phyloP scores from a whole-genome alignment of 2,329 filamentous ascomycete genomes.

The Achaetomium macrosporum region DNA sequence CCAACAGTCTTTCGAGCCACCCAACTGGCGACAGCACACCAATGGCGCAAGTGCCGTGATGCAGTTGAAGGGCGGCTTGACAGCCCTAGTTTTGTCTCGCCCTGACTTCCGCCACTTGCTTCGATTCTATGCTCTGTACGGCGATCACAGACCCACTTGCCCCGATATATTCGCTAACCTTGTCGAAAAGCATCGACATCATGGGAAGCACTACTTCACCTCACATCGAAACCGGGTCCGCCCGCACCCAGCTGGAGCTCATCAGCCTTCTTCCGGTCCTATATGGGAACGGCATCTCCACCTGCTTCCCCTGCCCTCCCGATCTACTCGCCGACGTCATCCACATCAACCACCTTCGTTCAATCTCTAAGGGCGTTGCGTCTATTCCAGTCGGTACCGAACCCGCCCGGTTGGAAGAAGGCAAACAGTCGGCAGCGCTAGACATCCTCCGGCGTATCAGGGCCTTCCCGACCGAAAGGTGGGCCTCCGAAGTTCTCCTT shows the following conservation, averaged over 20 bases:
- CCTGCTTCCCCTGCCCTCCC: constrained; percentile 9
- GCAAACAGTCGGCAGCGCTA: background rate
- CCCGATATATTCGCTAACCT: background rate
- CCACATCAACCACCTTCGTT: constrained; percentile 11
- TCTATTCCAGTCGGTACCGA: background rate
- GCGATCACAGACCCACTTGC: too few relatives aligned
- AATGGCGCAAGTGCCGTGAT: constrained; percentile 1
- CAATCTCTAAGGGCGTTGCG: background rate
- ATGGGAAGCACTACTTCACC: constrained; percentile 6
- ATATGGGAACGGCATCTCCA: constrained; percentile 8
- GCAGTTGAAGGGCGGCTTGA: background rate
- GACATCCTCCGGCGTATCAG: constrained; percentile 1
- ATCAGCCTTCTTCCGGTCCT: constrained; percentile 7
- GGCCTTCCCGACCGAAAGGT: background rate
- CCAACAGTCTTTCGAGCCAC: background rate
- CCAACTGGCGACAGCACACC: constrained; percentile 6
- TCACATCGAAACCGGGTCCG: background rate
- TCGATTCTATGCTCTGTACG: constrained; percentile 8
- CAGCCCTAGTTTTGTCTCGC: background rate
- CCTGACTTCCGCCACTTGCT: constrained; percentile 1
- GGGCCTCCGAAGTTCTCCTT: constrained; percentile 1
- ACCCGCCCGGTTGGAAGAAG: background rate
- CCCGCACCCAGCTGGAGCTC: constrained; percentile 3
- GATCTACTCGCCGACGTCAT: constrained; percentile 8
- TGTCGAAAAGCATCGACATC: background rate